phyloP scores from a whole-genome alignment of 441 rosid genomes.

The Populus hybrid region DNA sequence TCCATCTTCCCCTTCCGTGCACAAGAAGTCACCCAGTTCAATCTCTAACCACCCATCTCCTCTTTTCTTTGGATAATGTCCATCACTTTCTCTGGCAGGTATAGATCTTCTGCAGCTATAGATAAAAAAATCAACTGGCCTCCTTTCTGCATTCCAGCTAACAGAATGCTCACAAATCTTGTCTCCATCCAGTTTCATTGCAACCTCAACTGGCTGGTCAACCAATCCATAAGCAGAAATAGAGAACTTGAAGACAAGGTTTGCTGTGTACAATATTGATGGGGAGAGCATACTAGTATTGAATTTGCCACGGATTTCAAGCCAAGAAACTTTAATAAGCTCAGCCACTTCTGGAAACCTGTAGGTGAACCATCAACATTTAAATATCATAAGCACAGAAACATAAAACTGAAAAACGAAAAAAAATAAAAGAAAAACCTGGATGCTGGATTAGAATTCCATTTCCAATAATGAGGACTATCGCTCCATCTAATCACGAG shows the following conservation, averaged over 20 bases:
- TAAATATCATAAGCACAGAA: background rate
- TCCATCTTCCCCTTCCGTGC: constrained; percentile 14
- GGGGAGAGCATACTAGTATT: constrained; percentile 38
- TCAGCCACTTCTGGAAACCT: constrained; percentile 62
- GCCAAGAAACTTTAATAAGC: constrained; percentile 50
- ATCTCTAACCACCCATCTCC: constrained; percentile 47
- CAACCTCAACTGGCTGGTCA: constrained; percentile 28
- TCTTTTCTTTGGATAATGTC: constrained; percentile 19
- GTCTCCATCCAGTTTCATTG: constrained; percentile 39
- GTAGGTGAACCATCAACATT: background rate
- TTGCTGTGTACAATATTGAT: constrained; percentile 33
- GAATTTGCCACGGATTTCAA: constrained; percentile 53
- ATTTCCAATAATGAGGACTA: constrained; percentile 42
- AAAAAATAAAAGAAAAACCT: background rate
- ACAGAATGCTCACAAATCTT: constrained; percentile 14
- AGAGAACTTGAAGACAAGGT: constrained; percentile 37
- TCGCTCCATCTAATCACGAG: constrained; percentile 43
- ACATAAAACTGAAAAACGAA: background rate
- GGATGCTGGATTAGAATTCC: constrained; percentile 25
- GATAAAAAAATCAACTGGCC: background rate
- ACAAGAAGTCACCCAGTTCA: constrained; percentile 43
- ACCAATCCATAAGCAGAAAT: constrained; percentile 33
- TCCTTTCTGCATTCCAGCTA: constrained; percentile 20
- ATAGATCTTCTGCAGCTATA: background rate
- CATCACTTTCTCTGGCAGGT: background rate